Conservation (phyloP, 2,329 filamentous ascomycete species). For the Grosmannia clavigera region DNA sequence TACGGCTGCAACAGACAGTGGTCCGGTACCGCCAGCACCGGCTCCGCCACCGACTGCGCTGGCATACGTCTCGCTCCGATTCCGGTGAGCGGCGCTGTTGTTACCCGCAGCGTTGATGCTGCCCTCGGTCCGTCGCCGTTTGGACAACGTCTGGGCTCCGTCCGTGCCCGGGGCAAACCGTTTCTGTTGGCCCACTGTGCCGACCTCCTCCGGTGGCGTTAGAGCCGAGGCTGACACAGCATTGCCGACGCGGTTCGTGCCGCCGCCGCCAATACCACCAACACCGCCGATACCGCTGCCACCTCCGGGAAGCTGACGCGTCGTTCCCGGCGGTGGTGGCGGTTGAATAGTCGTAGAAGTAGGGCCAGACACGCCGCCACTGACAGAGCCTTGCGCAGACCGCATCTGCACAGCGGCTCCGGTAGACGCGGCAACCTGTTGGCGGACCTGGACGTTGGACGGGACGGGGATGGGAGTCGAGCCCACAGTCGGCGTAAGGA, state of each 20-base stretch:
- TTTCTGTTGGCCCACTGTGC: slow-evolving; percentile 23
- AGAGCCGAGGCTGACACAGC: slow-evolving; percentile 22
- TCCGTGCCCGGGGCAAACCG: slow-evolving; percentile 19
- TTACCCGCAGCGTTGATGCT: slow-evolving; percentile 10
- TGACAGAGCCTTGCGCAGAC: not conserved
- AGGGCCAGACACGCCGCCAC: not conserved
- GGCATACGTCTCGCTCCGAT: slow-evolving; percentile 4
- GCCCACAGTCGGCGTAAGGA: slow-evolving; percentile 12
- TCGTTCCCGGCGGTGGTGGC: not conserved
- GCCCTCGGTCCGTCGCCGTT: slow-evolving; percentile 22
- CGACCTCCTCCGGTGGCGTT: slow-evolving; percentile 42
- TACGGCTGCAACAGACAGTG: not conserved
- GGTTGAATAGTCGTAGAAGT: not conserved
- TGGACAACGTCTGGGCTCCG: slow-evolving; percentile 14
- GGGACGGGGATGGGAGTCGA: slow-evolving; percentile 12
- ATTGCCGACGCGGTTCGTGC: not conserved
- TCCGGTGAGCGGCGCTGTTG: not conserved
- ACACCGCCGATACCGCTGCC: not conserved
- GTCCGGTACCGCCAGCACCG: not conserved
- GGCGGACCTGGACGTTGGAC: not conserved
- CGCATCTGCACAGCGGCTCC: not conserved
- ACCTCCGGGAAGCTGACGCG: not conserved
- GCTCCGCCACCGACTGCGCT: not conserved
- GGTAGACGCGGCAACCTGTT: slow-evolving; percentile 4
- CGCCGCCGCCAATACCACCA: not conserved